Evolutionary conservation across 192 early-diverging fungal genomes (phyloP), one percentile per base, ranked within the genome.

Genomic region (Funneliformis geosporum): DNA sequence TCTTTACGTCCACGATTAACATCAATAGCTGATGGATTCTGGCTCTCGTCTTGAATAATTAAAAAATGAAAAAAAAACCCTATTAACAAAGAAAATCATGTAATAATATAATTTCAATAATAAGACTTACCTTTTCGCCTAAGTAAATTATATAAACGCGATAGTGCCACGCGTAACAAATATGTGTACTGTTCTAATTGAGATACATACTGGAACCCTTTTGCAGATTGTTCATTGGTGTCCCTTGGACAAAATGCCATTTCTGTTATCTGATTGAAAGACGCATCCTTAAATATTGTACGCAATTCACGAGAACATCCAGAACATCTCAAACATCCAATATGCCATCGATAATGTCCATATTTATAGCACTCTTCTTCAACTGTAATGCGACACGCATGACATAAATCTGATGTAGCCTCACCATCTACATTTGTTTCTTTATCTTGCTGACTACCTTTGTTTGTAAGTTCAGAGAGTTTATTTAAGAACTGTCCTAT

Each of bases 141-240:
- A 33, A 99, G 85, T 59, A 95, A 82, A 33, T 88, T 89, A 79
- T 94, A 96, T 33, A 99, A 86, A 28, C 94, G 86, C 71, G 91
- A 91, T 62, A 98, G 85, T 23, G 94, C 94, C 25, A 94, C 92
- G 10, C 91, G 89, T 84, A 99, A 84, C 46, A 96, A 82, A 83
- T 95, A 98, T 62, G 92, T 91, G 84, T 97, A 97, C 86, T 98
- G 95, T 78, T 96, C 89, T 60, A 99, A 85, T 80, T 96, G 93
- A 10, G 97, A 92, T 4, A 98, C 90, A 81, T 89, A 84, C 78
- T 90, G 88, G 76, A 96, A 91, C 10, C 91, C 79, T 21, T 81
- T 60, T 10, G 85, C 71, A 12, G 83, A 81, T 70, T 83, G 82
- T 46, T 88, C 83, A 33, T 86, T 84, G 14, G 81, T 82, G 74